phyloP scores from a whole-genome alignment of 768 basidiomycete species.

The Sporobolomyces pararoseus region DNA sequence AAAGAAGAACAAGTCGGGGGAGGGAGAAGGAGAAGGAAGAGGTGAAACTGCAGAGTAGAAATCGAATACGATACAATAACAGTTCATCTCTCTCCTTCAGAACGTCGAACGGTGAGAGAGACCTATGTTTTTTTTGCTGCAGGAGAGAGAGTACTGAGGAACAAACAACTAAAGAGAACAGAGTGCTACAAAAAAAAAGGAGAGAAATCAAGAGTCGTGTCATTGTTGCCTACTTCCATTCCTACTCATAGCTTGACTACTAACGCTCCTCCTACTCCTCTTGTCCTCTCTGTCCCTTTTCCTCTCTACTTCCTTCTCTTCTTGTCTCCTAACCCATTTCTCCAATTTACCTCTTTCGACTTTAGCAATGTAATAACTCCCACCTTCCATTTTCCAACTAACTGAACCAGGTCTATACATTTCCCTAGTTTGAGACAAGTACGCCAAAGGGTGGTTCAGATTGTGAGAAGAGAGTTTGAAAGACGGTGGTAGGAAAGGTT shows the following conservation, averaged over 20 bases:
- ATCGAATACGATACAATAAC: not conserved
- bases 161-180: not conserved
- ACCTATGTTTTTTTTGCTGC: too few relatives aligned
- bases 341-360: conserved; percentile 16
- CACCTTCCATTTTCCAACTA: conserved; percentile 40
- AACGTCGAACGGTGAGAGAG: not conserved
- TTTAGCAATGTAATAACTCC: conserved; percentile 25
- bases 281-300: not conserved
- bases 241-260: conserved; percentile 4
- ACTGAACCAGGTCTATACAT: conserved; percentile 33
- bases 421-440: conserved; percentile 53
- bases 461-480: conserved; percentile 83
- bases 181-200: not conserved
- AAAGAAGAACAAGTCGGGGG: conserved; percentile 1
- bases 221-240: not conserved
- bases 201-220: not conserved
- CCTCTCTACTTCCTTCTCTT: conserved; percentile 2
- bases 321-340: conserved; percentile 13
- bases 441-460: conserved; percentile 73
- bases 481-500: conserved; percentile 78
- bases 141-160: too few relatives aligned
- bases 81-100: not conserved
- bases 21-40: not conserved
- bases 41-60: not conserved
- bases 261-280: conserved; percentile 4